These are phyloP conservation scores for Salmacisia buchloeana DNA, from an alignment of 1,284 basidiomycete genomes.

Conservation along the genomic window DNA sequence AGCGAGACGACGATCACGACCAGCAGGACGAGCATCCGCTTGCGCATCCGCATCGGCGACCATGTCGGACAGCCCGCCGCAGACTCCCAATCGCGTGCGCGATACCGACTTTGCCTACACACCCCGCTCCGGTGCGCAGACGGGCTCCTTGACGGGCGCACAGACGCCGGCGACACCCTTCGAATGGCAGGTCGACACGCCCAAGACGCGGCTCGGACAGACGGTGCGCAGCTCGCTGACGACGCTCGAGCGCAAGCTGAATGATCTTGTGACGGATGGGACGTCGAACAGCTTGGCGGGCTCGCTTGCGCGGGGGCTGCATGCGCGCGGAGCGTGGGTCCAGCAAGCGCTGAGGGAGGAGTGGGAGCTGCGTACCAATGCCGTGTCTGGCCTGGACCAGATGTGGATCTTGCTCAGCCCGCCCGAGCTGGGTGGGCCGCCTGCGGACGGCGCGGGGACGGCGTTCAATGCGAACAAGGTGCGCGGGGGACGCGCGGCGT, in stretches of 20 bases:
- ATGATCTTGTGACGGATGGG: background rate
- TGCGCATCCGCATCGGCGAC: too few relatives aligned
- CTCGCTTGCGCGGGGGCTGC: background rate
- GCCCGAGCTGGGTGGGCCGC: background rate
- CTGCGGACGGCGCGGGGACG: background rate
- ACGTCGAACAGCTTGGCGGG: background rate
- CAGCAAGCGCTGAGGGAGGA: background rate
- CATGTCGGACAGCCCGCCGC: too few relatives aligned
- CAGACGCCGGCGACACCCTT: background rate
- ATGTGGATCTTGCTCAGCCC: slow-evolving; percentile 8
- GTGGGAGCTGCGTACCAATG: background rate
- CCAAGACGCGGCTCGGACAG: background rate
- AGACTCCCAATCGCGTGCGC: too few relatives aligned
- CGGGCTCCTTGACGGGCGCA: background rate
- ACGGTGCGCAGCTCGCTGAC: background rate
- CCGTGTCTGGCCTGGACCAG: background rate
- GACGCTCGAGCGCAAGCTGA: background rate
- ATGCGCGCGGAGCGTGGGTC: background rate
- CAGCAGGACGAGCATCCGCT: too few relatives aligned
- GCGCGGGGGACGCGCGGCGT: slow-evolving; percentile 23
- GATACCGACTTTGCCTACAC: background rate
- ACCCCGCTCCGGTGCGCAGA: background rate
- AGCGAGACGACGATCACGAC: too few relatives aligned
- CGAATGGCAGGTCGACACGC: background rate
- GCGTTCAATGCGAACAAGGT: too few relatives aligned